Evolutionary conservation across 176 grass and related monocot species (phyloP).

Genomic region (Avena sativa): DNA sequence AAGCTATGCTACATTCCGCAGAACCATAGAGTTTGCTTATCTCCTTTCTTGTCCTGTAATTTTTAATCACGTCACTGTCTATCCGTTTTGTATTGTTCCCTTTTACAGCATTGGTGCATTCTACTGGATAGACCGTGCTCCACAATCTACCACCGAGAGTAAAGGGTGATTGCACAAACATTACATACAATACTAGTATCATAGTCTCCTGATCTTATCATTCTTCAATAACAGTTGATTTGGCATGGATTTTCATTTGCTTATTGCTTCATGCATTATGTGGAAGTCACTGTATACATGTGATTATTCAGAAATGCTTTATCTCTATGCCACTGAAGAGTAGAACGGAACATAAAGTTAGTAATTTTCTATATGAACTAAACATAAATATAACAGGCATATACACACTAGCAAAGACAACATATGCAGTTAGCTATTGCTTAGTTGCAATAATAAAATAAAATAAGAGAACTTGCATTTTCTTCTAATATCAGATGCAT

Average conservation of each 20-base stretch:
- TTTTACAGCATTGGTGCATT: slow-evolving; percentile 75
- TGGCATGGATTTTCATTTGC: slow-evolving; percentile 26
- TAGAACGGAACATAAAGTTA: not conserved
- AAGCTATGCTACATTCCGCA: not conserved
- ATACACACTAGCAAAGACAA: slow-evolving; percentile 32
- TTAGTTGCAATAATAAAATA: not conserved
- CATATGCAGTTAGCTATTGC: not conserved
- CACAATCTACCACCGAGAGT: slow-evolving; percentile 48
- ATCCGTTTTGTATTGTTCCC: slow-evolving; percentile 41
- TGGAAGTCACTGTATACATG: slow-evolving; percentile 27
- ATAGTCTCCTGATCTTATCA: slow-evolving; percentile 32
- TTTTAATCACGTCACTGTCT: slow-evolving; percentile 13
- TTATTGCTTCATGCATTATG: slow-evolving; percentile 21
- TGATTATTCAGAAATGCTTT: slow-evolving; percentile 12
- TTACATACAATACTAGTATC: slow-evolving; percentile 1
- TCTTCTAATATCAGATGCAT: not conserved
- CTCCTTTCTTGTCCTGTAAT: not conserved
- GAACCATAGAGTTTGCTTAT: not conserved
- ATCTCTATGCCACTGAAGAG: slow-evolving; percentile 5
- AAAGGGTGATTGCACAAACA: slow-evolving; percentile 58
- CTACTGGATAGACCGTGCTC: slow-evolving; percentile 85
- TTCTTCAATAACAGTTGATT: not conserved
- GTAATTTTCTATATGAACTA: not conserved
- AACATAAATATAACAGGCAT: not conserved
- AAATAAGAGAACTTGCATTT: not conserved